A percentile compares a stretch with the other conserved stretches of the same genome.
These are phyloP conservation scores for Inosperma sp. DNA, from an alignment of 768 basidiomycete species.

Conservation along the genomic window DNA sequence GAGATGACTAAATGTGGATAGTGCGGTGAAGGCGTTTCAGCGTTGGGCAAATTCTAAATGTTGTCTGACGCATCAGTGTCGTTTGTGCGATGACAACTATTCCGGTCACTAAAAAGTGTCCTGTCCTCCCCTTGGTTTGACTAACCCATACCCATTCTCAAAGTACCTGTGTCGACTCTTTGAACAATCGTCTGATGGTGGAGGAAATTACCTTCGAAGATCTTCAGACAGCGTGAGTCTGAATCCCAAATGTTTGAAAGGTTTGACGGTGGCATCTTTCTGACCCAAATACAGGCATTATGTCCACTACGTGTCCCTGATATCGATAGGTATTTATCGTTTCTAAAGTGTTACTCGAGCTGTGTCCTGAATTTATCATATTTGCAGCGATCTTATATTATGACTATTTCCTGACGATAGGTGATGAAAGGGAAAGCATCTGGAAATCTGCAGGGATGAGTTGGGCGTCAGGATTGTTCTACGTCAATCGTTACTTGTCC, in stretches of 20 bases:
- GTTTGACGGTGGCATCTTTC: not conserved
- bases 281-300: conserved; percentile 19
- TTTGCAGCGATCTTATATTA: conserved; percentile 37
- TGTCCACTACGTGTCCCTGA: conserved; percentile 21
- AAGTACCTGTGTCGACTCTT: too few species aligned
- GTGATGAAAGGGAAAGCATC: conserved; percentile 38
- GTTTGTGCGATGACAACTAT: not conserved
- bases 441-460: conserved; percentile 37
- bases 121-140: too few species aligned
- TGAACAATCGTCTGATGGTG: not conserved
- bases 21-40: too few species aligned
- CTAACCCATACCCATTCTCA: too few species aligned
- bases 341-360: not conserved
- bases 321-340: conserved; percentile 23
- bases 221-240: not conserved
- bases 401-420: conserved; percentile 45
- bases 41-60: too few species aligned
- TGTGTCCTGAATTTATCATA: not conserved
- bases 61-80: too few species aligned
- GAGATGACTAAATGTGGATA: too few species aligned
- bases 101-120: too few species aligned
- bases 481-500: conserved; percentile 39
- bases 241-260: not conserved
- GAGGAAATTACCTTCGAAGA: not conserved
- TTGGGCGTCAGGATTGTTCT: conserved; percentile 36